Evolutionary conservation across 1,284 basidiomycete species (phyloP), one percentile per base, ranked within the genome.

Genomic region (Ceratobasidium theobromae): DNA sequence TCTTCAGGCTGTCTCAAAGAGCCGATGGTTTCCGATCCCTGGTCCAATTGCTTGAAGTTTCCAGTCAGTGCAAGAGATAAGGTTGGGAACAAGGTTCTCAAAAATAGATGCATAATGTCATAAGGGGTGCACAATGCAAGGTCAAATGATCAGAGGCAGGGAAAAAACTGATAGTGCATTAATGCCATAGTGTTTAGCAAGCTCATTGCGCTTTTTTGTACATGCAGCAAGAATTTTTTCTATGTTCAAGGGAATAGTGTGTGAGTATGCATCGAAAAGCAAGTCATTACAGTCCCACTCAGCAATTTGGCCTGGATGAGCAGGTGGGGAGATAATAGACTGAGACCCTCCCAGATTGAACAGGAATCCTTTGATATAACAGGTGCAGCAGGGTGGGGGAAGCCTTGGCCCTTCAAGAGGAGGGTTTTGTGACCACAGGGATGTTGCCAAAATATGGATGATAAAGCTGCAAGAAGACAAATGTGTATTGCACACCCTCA

Each of bases 311-410:
- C 43, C 23, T 0, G 57, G 65, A 23, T 32, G 21, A 18, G 43
- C 18, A 4, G 67, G 52, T n/a, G 9, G 69, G 69, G 25, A 64
- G 48, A 16, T 68, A 68, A 30, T 69, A 53, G 16, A 46, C 18
- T 0, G 28, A 40, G 23, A 12, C 21, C 62, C 14, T 14, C 6
- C 41, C n/a, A 51, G 40, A 6, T 40, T 53, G 27, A 32, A 46
- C 2, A 49, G 71, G 0, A 82, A 32, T 46, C 65, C 69, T 16
- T 41, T 25, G 12, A 70, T 69, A 18, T 53, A 51, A 55, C 70
- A 71, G 5, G 54, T 28, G 18, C 54, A 55, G 32, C 70, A 71
- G 2, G 69, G 70, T 4, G 53, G 25, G 18, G 41, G 23, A 12
- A 35, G 65, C 30, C 67, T 69, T 68, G 69, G 1, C 70, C 70